phyloP scores from a whole-genome alignment of 2,329 filamentous ascomycete species.

The Thielaviopsis ethacetica region DNA sequence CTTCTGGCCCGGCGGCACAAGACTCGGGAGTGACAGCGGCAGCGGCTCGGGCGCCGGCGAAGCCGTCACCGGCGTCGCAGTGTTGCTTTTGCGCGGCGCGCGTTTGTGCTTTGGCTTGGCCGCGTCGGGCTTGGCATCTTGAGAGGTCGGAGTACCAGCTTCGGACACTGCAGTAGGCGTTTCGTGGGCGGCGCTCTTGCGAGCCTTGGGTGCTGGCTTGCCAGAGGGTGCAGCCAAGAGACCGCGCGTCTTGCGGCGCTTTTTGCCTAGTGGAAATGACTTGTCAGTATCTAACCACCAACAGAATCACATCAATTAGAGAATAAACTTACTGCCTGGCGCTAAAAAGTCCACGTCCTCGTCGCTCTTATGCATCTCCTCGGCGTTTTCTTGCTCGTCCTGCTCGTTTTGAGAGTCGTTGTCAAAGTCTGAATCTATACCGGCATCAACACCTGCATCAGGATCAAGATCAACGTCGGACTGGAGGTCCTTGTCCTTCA shows the following conservation, averaged over 20 bases:
- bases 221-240: neutral
- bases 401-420: neutral
- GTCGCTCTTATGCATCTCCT: neutral
- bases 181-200: neutral
- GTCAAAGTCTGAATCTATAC: neutral
- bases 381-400: neutral
- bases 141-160: neutral
- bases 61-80: neutral
- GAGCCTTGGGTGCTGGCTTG: neutral
- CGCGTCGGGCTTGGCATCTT: neutral
- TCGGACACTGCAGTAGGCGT: neutral
- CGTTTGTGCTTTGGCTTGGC: neutral
- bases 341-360: neutral
- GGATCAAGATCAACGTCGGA: constrained; percentile 14
- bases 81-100: neutral
- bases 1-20: no score
- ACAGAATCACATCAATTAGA: neutral
- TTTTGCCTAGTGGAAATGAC: neutral
- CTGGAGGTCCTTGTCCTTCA: constrained; percentile 14
- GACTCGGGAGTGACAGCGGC: no score
- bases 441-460: neutral
- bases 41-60: no score
- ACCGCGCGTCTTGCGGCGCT: neutral
- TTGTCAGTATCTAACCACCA: neutral
- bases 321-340: neutral